phyloP scores from a whole-genome alignment of 495 filamentous ascomycete species.

The Lasiosphaeriaceae sp. region DNA sequence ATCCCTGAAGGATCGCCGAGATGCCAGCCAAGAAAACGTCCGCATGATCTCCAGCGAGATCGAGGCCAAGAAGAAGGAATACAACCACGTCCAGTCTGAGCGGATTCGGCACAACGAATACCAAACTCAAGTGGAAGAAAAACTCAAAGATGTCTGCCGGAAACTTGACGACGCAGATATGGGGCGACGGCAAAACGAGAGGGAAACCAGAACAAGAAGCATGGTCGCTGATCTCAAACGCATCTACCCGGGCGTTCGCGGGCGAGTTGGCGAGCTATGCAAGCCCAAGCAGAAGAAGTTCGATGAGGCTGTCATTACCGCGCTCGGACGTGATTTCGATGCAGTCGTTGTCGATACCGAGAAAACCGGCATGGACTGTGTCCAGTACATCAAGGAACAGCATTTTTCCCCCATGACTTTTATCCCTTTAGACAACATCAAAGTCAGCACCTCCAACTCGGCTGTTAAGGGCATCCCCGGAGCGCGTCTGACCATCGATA shows the following conservation, averaged over 20 bases:
- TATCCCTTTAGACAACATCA: conserved; percentile 94
- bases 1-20: conserved; percentile 63
- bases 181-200: conserved; percentile 77
- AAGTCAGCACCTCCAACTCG: conserved; percentile 81
- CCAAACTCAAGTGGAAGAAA: conserved; percentile 85
- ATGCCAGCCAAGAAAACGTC: conserved; percentile 53
- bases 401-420: conserved; percentile 82
- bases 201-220: conserved; percentile 70
- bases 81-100: conserved; percentile 80
- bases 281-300: conserved; percentile 96
- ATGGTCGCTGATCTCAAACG: conserved; percentile 81
- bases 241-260: conserved; percentile 86
- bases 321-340: conserved; percentile 89
- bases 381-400: conserved; percentile 90
- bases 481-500: conserved; percentile 87
- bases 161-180: conserved; percentile 80
- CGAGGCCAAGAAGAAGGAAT: conserved; percentile 84
- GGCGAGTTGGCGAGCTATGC: conserved; percentile 86
- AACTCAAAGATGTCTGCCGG: conserved; percentile 71
- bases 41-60: conserved; percentile 72
- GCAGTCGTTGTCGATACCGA: conserved; percentile 95
- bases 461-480: conserved; percentile 85
- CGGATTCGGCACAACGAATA: conserved; percentile 72
- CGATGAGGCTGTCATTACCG: conserved; percentile 85
- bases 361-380: conserved; percentile 89